Percentiles rank a stretch among this genome's conserved stretches.
These are phyloP conservation scores for Penicillium sp. DNA, from an alignment of 2,329 filamentous ascomycete genomes.

Conservation along the genomic window DNA sequence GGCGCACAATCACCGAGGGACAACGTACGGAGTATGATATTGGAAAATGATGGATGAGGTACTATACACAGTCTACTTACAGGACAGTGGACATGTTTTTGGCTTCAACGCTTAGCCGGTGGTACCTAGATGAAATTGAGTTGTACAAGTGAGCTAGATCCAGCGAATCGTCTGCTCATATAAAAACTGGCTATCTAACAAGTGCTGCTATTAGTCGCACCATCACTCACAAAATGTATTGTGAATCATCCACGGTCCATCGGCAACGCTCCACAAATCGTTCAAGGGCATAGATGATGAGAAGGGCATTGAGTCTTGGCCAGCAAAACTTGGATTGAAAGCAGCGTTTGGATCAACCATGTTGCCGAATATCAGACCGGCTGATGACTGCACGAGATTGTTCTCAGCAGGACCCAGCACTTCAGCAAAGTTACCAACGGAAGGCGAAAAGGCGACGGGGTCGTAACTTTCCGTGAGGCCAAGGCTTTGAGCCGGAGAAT, in stretches of 20 bases:
- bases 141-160: too few species aligned
- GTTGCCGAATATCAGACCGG: conserved; percentile 22
- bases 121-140: too few species aligned
- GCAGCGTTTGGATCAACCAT: conserved; percentile 11
- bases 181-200: not conserved
- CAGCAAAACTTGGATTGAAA: conserved; percentile 10
- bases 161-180: not conserved
- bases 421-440: not conserved
- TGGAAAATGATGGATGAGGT: too few species aligned
- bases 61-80: too few species aligned
- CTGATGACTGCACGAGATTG: conserved; percentile 13
- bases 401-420: not conserved
- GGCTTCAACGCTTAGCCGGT: too few species aligned
- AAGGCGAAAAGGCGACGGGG: not conserved
- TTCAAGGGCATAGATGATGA: conserved; percentile 21
- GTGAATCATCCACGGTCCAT: conserved; percentile 35
- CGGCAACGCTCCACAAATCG: conserved; percentile 34
- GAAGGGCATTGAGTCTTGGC: conserved; percentile 18
- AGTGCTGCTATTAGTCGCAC: not conserved
- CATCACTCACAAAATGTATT: conserved; percentile 19
- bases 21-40: too few species aligned
- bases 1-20: too few species aligned
- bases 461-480: conserved; percentile 2
- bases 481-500: not conserved
- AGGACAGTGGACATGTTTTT: too few species aligned